Evolutionary conservation across 164 flowering plant genomes (phyloP).

Genomic region (Vitis rotundifolia): DNA sequence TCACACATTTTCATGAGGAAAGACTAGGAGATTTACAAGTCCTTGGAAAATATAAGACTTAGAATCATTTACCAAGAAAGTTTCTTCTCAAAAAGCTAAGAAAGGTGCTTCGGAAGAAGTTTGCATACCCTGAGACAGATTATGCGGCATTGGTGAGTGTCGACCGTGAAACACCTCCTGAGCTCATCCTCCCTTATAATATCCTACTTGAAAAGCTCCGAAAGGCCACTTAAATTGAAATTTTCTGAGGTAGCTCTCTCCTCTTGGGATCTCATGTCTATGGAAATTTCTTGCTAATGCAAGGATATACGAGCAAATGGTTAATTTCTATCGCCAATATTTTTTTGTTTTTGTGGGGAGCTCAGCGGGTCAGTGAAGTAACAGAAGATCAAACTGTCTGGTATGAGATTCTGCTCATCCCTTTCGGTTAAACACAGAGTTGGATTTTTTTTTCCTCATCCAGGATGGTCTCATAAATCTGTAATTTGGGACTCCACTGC

Average conservation of each 20-base stretch:
- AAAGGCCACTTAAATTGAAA: constrained; percentile 36
- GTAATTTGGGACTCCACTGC: background rate
- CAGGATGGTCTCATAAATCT: background rate
- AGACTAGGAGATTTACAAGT: too few species aligned
- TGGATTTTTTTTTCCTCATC: constrained; percentile 1
- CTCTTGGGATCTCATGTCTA: constrained; percentile 13
- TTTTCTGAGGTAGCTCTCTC: background rate
- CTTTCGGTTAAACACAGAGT: constrained; percentile 6
- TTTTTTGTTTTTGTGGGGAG: constrained; percentile 4
- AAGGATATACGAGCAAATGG: constrained; percentile 12
- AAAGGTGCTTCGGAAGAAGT: constrained; percentile 79
- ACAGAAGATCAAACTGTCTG: background rate
- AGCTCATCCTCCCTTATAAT: constrained; percentile 70
- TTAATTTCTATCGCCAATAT: constrained; percentile 33
- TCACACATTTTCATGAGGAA: too few species aligned
- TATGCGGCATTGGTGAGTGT: constrained; percentile 80
- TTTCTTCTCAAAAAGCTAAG: too few species aligned
- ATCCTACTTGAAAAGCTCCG: constrained; percentile 50
- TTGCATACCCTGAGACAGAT: constrained; percentile 73
- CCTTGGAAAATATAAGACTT: too few species aligned
- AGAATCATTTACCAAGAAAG: too few species aligned
- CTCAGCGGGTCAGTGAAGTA: background rate
- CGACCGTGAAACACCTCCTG: constrained; percentile 72
- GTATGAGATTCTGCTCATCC: background rate
- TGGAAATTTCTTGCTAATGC: constrained; percentile 8